phyloP scores from a whole-genome alignment of 768 basidiomycete species.

The Rhodosporidiobolus sp. region DNA sequence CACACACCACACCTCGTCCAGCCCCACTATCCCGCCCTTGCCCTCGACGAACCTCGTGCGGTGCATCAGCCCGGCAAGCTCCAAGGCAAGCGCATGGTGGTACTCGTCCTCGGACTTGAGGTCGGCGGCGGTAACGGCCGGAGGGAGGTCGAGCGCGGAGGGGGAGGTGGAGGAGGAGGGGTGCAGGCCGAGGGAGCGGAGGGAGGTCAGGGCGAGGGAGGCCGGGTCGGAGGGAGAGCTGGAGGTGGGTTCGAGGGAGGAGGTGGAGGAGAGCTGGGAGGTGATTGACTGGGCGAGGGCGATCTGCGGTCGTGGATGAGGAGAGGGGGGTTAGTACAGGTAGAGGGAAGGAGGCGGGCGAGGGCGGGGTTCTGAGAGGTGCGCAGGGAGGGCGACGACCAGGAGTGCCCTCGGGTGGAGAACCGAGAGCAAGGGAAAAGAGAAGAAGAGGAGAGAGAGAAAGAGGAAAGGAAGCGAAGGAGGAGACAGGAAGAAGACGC shows the following conservation, averaged over 20 bases:
- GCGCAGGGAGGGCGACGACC: no score
- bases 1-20: constrained; percentile 45
- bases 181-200: constrained; percentile 19
- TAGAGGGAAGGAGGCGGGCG: not conserved
- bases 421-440: not conserved
- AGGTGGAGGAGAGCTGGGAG: constrained; percentile 63
- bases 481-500: not conserved
- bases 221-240: not conserved
- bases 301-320: constrained; percentile 47
- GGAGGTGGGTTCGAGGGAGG: not conserved
- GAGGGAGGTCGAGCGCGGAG: not conserved
- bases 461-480: not conserved
- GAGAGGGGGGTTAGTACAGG: not conserved
- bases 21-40: constrained; percentile 31
- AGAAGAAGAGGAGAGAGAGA: not conserved
- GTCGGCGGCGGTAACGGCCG: constrained; percentile 61
- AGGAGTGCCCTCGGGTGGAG: no score
- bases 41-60: constrained; percentile 46
- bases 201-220: constrained; percentile 4
- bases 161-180: not conserved
- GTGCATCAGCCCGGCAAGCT: constrained; percentile 72
- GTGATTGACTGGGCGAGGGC: constrained; percentile 82
- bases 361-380: no score
- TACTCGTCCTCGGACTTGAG: constrained; percentile 74
- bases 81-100: constrained; percentile 73